phyloP scores from a whole-genome alignment of 495 filamentous ascomycete genomes.

The Podospora anserina region DNA sequence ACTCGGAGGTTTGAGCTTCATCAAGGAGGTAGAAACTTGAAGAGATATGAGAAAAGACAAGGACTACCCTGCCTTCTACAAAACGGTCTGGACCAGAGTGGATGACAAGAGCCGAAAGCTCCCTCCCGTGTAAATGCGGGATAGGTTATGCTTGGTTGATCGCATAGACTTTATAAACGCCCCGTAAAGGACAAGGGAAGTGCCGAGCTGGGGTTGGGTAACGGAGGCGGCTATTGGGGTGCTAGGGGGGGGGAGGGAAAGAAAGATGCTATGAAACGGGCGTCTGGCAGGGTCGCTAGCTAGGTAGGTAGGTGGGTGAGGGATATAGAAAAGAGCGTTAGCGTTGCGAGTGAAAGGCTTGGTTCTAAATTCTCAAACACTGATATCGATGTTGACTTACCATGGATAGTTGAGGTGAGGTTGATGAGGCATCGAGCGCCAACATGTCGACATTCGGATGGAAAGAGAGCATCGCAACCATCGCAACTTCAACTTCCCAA shows the following conservation, averaged over 20 bases:
- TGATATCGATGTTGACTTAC: not conserved
- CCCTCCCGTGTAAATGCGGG: constrained; percentile 16
- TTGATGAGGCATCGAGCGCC: too few species aligned
- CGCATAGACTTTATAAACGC: not conserved
- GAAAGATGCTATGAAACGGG: not conserved
- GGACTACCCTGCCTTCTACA: too few species aligned
- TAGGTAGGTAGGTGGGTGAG: not conserved
- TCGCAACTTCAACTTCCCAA: not conserved
- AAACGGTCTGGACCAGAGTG: too few species aligned
- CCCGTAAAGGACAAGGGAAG: not conserved
- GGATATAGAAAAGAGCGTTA: not conserved
- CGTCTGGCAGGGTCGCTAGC: not conserved
- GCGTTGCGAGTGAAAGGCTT: not conserved
- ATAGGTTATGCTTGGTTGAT: not conserved
- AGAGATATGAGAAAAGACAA: not conserved
- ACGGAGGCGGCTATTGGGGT: not conserved
- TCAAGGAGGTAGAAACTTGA: not conserved
- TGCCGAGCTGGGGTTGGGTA: not conserved
- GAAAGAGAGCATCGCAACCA: not conserved
- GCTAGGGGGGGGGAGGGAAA: too few species aligned
- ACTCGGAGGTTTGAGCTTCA: not conserved
- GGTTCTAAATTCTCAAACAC: not conserved
- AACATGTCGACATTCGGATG: not conserved
- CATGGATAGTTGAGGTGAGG: too few species aligned
- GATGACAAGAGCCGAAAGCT: constrained; percentile 1